These are phyloP conservation scores for Entomortierella chlamydospora DNA, from an alignment of 192 early-diverging fungal genomes.

Conservation along the genomic window DNA sequence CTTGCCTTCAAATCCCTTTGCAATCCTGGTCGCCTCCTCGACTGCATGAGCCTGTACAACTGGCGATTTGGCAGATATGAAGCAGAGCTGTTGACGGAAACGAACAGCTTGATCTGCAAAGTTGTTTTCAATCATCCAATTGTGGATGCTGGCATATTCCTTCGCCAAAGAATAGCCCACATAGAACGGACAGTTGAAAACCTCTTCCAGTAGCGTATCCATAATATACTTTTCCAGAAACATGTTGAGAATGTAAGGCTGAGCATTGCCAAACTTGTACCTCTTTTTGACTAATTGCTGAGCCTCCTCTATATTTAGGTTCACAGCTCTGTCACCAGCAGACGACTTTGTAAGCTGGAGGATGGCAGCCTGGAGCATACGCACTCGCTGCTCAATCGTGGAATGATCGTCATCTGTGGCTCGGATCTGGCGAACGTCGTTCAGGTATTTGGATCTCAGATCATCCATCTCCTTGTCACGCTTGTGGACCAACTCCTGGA, in stretches of 20 bases:
- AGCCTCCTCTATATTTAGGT: constrained; percentile 41
- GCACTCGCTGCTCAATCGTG: constrained; percentile 54
- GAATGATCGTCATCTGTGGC: constrained; percentile 60
- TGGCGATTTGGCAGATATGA: constrained; percentile 45
- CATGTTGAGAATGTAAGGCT: constrained; percentile 59
- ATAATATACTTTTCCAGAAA: constrained; percentile 65
- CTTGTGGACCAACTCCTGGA: constrained; percentile 50
- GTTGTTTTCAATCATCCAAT: constrained; percentile 56
- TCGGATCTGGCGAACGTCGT: constrained; percentile 55
- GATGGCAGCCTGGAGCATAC: constrained; percentile 52
- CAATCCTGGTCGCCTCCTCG: constrained; percentile 28
- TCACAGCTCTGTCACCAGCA: constrained; percentile 42
- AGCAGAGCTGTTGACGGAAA: constrained; percentile 58
- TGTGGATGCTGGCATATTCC: constrained; percentile 31
- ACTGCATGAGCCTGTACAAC: constrained; percentile 30
- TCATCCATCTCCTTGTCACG: constrained; percentile 55
- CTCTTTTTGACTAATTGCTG: constrained; percentile 44
- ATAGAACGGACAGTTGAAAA: constrained; percentile 56
- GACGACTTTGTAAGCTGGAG: constrained; percentile 48
- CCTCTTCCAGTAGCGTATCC: constrained; percentile 58
- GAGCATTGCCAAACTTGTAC: constrained; percentile 50
- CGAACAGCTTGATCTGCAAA: constrained; percentile 50
- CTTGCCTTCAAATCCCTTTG: constrained; percentile 39
- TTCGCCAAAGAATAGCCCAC: constrained; percentile 47
- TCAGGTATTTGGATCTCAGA: constrained; percentile 47